phyloP scores from a whole-genome alignment of 768 basidiomycete species.

The Boletales sp. region DNA sequence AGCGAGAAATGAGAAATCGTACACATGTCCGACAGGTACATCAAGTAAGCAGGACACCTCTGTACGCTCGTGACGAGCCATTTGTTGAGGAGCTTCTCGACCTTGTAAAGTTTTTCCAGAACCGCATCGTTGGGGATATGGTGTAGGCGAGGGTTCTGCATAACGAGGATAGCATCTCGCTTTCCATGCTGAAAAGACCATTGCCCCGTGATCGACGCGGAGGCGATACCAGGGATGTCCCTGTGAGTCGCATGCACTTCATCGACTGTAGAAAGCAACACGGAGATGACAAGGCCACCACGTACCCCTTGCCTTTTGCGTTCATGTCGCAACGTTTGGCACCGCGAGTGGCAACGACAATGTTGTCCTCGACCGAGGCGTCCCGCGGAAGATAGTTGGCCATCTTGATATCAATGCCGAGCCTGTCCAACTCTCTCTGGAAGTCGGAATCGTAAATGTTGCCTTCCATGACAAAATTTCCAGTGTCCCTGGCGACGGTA shows the following conservation, averaged over 20 bases:
- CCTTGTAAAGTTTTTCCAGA: constrained; percentile 23
- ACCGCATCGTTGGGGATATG: constrained; percentile 19
- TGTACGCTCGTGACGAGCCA: constrained; percentile 32
- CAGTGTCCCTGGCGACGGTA: constrained; percentile 26
- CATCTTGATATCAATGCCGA: constrained; percentile 10
- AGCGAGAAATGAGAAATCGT: background rate
- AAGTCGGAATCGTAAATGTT: constrained; percentile 31
- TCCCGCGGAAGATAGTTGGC: constrained; percentile 14
- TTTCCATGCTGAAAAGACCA: constrained; percentile 30
- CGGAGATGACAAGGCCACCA: background rate
- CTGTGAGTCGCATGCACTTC: background rate
- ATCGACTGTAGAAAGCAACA: background rate
- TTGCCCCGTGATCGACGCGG: constrained; percentile 28
- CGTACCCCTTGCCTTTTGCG: constrained; percentile 15
- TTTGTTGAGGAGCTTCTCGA: constrained; percentile 27
- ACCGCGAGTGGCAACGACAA: constrained; percentile 23
- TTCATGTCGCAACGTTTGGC: constrained; percentile 11
- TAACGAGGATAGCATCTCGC: constrained; percentile 30
- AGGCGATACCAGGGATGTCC: constrained; percentile 12
- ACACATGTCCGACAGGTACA: constrained; percentile 33
- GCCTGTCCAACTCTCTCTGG: constrained; percentile 18
- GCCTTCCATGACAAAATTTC: constrained; percentile 30
- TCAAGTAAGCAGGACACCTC: constrained; percentile 29
- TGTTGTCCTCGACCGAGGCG: constrained; percentile 19
- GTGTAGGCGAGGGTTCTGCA: constrained; percentile 26